Conservation (phyloP, 495 filamentous ascomycete species). For the Trichoderma virens region DNA sequence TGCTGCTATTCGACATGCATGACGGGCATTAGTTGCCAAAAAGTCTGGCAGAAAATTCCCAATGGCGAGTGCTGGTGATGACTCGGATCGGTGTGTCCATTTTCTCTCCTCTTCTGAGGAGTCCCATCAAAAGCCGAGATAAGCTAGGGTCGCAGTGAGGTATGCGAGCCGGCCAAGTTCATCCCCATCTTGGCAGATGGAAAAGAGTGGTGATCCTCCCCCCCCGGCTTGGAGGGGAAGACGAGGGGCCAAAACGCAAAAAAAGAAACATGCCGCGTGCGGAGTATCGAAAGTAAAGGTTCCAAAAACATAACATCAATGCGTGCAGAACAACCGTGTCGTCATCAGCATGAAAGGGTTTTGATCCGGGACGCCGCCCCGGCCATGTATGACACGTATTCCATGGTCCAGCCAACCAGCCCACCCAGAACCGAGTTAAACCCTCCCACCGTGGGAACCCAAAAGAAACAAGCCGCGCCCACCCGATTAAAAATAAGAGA, state of each 20-base stretch:
- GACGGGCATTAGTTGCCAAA: background rate
- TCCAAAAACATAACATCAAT: background rate
- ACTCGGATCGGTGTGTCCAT: background rate
- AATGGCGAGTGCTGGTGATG: background rate
- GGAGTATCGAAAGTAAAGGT: slow-evolving; percentile 1
- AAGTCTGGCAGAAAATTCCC: background rate
- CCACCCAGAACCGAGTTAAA: background rate
- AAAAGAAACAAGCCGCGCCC: background rate
- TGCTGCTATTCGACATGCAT: background rate
- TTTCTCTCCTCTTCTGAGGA: background rate
- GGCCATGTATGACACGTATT: slow-evolving; percentile 9
- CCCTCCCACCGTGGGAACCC: slow-evolving; percentile 1
- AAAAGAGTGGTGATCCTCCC: background rate
- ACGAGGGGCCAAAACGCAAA: background rate
- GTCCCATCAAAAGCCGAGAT: background rate
- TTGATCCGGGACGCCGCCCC: slow-evolving; percentile 6
- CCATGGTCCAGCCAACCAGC: slow-evolving; percentile 10
- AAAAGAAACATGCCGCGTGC: background rate
- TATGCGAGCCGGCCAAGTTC: background rate
- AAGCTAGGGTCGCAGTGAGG: background rate
- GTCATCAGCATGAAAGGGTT: slow-evolving; percentile 7
- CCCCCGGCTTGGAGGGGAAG: background rate
- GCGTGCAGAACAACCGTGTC: slow-evolving; percentile 2
- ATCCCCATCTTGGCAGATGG: background rate
- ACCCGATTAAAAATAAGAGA: background rate